Conservation (phyloP, 768 basidiomycete genomes). For the Lyophyllum semitale region DNA sequence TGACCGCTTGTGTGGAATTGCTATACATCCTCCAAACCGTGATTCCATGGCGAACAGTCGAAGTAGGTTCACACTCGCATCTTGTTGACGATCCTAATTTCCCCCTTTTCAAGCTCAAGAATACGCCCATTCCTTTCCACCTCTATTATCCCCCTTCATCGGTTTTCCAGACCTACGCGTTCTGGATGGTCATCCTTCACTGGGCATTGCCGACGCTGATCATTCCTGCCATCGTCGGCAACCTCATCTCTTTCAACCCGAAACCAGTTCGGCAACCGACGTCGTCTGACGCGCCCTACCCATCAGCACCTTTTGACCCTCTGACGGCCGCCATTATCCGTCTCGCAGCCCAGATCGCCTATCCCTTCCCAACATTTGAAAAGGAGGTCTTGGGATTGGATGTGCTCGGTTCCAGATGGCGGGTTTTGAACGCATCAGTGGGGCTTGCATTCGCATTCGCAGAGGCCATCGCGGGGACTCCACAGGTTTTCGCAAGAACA, state of each 20-base stretch:
- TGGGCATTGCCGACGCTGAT: conserved; percentile 66
- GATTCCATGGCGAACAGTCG: conserved; percentile 52
- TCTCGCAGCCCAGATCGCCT: conserved; percentile 60
- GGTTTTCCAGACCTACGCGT: conserved; percentile 45
- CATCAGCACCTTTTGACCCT: conserved; percentile 50
- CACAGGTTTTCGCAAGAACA: conserved; percentile 34
- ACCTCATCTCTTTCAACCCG: conserved; percentile 64
- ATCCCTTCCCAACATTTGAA: conserved; percentile 44
- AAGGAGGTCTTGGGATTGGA: conserved; percentile 43
- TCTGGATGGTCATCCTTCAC: conserved; percentile 58
- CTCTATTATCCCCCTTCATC: conserved; percentile 51
- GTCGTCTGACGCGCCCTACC: conserved; percentile 11
- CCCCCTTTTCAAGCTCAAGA: conserved; percentile 23
- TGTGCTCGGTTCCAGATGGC: conserved; percentile 55
- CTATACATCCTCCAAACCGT: conserved; percentile 51
- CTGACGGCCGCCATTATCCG: conserved; percentile 67
- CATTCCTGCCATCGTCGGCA: conserved; percentile 57
- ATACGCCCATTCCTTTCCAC: conserved; percentile 21
- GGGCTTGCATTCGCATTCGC: conserved; percentile 68
- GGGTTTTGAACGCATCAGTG: conserved; percentile 56
- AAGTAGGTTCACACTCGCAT: conserved; percentile 32
- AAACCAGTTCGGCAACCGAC: conserved; percentile 7
- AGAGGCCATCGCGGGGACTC: conserved; percentile 58
- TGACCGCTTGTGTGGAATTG: conserved; percentile 57
- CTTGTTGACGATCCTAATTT: conserved; percentile 20